These are phyloP conservation scores for Podaxis rugospora DNA, from an alignment of 768 basidiomycete genomes.

Conservation along the genomic window DNA sequence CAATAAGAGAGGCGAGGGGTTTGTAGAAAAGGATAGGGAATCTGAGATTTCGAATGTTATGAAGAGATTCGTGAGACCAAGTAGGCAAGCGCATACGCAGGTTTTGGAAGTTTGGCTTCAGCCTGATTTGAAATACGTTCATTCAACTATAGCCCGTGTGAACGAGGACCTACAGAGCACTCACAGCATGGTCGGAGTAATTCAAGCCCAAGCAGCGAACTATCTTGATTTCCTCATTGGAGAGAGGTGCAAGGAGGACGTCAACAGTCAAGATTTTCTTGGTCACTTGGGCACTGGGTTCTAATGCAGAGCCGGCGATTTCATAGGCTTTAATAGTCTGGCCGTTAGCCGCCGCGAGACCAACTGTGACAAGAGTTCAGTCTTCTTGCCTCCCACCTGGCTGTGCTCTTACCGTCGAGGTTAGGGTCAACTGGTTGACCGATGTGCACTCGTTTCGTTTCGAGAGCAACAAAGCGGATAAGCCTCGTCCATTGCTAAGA, in stretches of 20 bases:
- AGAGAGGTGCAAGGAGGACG: slow-evolving; percentile 64
- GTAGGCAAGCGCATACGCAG: slow-evolving; percentile 40
- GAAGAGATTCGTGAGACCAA: background rate
- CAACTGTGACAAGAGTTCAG: slow-evolving; percentile 38
- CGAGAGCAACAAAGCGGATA: slow-evolving; percentile 76
- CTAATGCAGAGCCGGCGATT: slow-evolving; percentile 66
- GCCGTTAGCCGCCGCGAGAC: slow-evolving; percentile 48
- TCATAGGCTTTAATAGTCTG: slow-evolving; percentile 63
- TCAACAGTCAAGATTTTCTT: slow-evolving; percentile 64
- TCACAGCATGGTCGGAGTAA: slow-evolving; percentile 78
- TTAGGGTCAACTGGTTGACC: slow-evolving; percentile 69
- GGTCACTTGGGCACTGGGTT: slow-evolving; percentile 62
- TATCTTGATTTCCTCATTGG: slow-evolving; percentile 59
- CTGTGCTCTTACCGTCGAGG: slow-evolving; percentile 49
- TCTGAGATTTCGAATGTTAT: slow-evolving; percentile 24
- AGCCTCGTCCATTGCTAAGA: slow-evolving; percentile 71
- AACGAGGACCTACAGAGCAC: slow-evolving; percentile 15
- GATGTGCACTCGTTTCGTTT: slow-evolving; percentile 70
- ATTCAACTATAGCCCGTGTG: background rate
- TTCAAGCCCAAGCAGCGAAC: slow-evolving; percentile 80
- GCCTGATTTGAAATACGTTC: slow-evolving; percentile 35
- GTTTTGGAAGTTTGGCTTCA: slow-evolving; percentile 61
- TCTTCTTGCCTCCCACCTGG: background rate
- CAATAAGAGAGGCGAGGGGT: slow-evolving; percentile 65
- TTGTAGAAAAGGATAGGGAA: slow-evolving; percentile 80